Conservation (phyloP, 2,329 filamentous ascomycete genomes). For the Botrytis squamosa region DNA sequence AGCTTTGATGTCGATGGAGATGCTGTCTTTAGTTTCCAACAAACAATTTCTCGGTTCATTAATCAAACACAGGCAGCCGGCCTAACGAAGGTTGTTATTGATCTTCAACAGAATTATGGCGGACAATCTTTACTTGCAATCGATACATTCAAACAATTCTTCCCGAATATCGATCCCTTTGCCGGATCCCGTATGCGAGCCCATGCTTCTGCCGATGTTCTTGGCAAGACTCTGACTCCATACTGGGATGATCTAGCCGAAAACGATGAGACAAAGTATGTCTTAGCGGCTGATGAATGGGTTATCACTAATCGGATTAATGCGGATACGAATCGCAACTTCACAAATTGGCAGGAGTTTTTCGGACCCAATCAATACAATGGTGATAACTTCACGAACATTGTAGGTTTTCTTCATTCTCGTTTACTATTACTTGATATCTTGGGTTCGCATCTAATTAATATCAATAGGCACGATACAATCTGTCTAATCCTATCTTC, state of each 20-base stretch:
- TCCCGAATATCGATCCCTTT: slow-evolving; percentile 36
- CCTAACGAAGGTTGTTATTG: slow-evolving; percentile 61
- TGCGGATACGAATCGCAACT: slow-evolving; percentile 27
- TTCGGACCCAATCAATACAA: slow-evolving; percentile 28
- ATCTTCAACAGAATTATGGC: slow-evolving; percentile 59
- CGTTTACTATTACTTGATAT: neutral
- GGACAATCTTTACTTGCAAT: slow-evolving; percentile 60
- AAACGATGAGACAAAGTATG: slow-evolving; percentile 25
- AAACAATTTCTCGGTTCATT: slow-evolving; percentile 44
- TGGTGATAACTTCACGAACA: slow-evolving; percentile 30
- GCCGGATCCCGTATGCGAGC: slow-evolving; percentile 31
- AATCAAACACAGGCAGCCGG: slow-evolving; percentile 44
- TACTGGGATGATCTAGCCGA: slow-evolving; percentile 29
- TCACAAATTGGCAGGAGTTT: slow-evolving; percentile 31
- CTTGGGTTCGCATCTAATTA: neutral
- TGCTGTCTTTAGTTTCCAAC: slow-evolving; percentile 37
- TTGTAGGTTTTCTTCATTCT: slow-evolving; percentile 22
- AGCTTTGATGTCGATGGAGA: slow-evolving; percentile 39
- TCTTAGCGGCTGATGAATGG: slow-evolving; percentile 30
- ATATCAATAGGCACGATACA: slow-evolving; percentile 30
- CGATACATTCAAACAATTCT: slow-evolving; percentile 48
- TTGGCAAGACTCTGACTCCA: slow-evolving; percentile 28
- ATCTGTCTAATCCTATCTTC: slow-evolving; percentile 31
- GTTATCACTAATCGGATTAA: slow-evolving; percentile 28
- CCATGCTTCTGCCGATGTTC: slow-evolving; percentile 28